Base-by-base conservation (phyloP, 192 early-diverging fungal species). In the Lobosporangium transversale region DNA sequence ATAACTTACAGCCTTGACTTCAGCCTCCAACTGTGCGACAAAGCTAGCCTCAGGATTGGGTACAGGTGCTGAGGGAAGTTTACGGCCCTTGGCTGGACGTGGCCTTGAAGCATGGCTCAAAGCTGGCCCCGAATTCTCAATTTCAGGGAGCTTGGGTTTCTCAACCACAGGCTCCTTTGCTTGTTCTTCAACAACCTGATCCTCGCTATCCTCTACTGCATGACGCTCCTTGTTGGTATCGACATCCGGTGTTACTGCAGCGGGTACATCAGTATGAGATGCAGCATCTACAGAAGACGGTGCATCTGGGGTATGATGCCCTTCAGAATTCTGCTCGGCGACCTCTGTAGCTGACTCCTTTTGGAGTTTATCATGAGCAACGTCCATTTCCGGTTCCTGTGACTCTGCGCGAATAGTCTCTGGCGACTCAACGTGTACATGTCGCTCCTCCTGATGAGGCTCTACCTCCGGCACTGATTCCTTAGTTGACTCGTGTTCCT, bases 141-240 rank as follows among this genome's bases (percentile, higher is more conserved):
- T 58, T 42, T 67, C 73, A 26, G 73, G 73, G 33, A 76, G 29
- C 58, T 76, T 76, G 58, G 64, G 73, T 15, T 76, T 76, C 40
- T 76, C 73, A n/a, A n/a, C n/a, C n/a, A n/a, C n/a, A 14, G 73
- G 64, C 45, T 81, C 80, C 58, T 64, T 60, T 43, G 62, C 66
- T 44, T 64, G 40, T 8, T 14, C 35, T 15, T 27, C 35, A 4
- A 31, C 47, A 7, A 40, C 65, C 37, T 62, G 61, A 6, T 55
- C 51, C 3, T 6, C 61, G 27, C 36, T 40, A 33, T 7, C 32
- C 24, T 23, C 21, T 4, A 35, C 31, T 20, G 30, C 52, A 9
- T 53, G 52, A 5, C 4, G n/a, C 21, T 49, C 35, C 18, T 58
- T 49, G 49, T 58, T 49, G 21, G 57, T 12, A 24, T 44, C 48